Evolutionary conservation across 164 flowering plant genomes (phyloP).

Genomic region (Aristolochia fimbriata): DNA sequence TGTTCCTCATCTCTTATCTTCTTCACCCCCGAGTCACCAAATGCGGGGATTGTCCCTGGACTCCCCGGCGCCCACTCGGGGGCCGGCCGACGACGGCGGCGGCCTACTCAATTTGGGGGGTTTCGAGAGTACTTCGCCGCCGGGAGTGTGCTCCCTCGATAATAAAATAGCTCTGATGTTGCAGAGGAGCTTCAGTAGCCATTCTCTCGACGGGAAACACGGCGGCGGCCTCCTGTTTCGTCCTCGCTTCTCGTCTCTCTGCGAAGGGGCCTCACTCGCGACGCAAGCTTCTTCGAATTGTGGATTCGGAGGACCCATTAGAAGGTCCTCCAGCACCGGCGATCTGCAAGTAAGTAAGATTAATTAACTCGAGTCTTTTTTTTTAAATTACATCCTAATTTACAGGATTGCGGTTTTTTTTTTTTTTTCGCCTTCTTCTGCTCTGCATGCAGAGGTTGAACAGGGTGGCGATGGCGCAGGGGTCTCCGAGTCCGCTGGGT

Average conservation of each 20-base stretch:
- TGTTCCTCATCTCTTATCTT: conserved; percentile 15
- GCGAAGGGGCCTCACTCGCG: conserved; percentile 24
- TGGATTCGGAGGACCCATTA: conserved; percentile 31
- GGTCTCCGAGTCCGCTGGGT: conserved; percentile 28
- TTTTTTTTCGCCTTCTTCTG: too few species aligned
- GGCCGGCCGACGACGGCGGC: too few species aligned
- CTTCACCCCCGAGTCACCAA: conserved; percentile 46
- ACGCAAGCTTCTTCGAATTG: conserved; percentile 24
- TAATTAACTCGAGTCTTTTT: too few species aligned
- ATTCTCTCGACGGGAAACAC: conserved; percentile 34
- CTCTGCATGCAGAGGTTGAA: conserved; percentile 16
- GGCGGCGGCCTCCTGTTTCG: conserved; percentile 18
- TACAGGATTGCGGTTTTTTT: too few species aligned
- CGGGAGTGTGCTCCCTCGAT: conserved; percentile 14
- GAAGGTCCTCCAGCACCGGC: conserved; percentile 77
- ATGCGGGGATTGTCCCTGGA: conserved; percentile 31
- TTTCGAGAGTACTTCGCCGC: conserved; percentile 1
- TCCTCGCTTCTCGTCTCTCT: conserved; percentile 28
- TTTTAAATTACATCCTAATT: too few species aligned
- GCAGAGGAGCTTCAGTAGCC: conserved; percentile 69
- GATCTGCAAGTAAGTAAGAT: conserved; percentile 66
- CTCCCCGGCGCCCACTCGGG: too few species aligned
- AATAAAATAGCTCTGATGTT: conserved; percentile 22
- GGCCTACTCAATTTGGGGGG: conserved; percentile 12
- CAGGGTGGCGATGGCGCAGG: conserved; percentile 13